phyloP scores from a whole-genome alignment of 2,329 filamentous ascomycete species.

The Plectosphaerella cucumerina region DNA sequence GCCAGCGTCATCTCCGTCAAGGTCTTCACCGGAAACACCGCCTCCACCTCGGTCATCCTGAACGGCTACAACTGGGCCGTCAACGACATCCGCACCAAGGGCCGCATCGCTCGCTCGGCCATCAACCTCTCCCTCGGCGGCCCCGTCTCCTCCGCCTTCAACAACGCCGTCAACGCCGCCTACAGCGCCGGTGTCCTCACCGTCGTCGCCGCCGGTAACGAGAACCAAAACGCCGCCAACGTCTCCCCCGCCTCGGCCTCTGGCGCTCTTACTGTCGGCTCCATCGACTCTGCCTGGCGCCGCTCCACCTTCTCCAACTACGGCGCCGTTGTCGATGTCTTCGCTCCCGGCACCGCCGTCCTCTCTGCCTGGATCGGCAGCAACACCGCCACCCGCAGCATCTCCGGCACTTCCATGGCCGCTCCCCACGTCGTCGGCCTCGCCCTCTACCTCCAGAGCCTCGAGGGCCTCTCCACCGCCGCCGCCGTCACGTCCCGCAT shows the following conservation, averaged over 20 bases:
- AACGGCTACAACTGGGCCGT: constrained; percentile 21
- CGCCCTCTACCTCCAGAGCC: constrained; percentile 50
- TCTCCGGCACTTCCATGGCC: constrained; percentile 61
- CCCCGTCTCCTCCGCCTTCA: constrained; percentile 21
- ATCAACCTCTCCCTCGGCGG: constrained; percentile 38
- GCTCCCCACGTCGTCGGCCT: constrained; percentile 57
- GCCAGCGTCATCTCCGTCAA: constrained; percentile 39
- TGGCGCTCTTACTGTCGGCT: constrained; percentile 27
- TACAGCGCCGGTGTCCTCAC: constrained; percentile 29
- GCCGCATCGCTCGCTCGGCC: constrained; percentile 23
- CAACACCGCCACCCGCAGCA: constrained; percentile 34
- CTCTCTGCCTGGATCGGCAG: constrained; percentile 41
- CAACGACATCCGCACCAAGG: constrained; percentile 14
- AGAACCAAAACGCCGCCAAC: constrained; percentile 15
- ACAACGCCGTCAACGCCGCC: constrained; percentile 29
- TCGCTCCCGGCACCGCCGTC: constrained; percentile 43
- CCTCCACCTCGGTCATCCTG: constrained; percentile 13
- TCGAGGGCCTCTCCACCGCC: constrained; percentile 36
- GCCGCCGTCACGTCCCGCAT: constrained; percentile 36
- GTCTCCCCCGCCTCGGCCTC: constrained; percentile 25
- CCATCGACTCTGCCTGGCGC: constrained; percentile 10
- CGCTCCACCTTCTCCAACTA: constrained; percentile 33
- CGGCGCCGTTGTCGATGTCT: constrained; percentile 42
- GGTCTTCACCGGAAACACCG: constrained; percentile 30
- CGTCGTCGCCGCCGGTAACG: constrained; percentile 38